Conservation (phyloP, 1,139 yeast genomes). For the Petasospora fabianii region DNA sequence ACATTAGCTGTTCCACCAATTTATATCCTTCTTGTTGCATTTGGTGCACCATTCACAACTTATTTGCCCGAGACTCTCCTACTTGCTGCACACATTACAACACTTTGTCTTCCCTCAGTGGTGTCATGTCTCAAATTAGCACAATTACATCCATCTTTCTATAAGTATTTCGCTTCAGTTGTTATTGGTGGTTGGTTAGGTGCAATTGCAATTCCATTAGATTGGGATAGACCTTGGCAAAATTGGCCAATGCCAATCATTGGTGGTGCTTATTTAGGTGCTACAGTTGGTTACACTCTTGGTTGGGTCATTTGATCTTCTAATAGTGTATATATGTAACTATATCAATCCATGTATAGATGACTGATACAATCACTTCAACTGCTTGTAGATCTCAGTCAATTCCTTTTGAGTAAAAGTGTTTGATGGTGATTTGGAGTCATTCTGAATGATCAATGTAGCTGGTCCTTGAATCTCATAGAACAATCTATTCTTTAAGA, state of each 20-base stretch:
- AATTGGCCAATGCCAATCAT: constrained; percentile 92
- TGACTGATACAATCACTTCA: neutral
- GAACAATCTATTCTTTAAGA: constrained; percentile 21
- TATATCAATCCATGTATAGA: neutral
- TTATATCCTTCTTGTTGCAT: constrained; percentile 51
- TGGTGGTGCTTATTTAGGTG: constrained; percentile 76
- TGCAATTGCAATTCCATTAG: constrained; percentile 89
- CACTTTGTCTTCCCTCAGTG: constrained; percentile 49
- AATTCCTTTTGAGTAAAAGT: constrained; percentile 14
- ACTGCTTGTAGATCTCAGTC: constrained; percentile 11
- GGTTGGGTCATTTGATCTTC: constrained; percentile 17
- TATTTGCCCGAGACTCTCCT: constrained; percentile 56
- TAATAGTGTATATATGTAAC: constrained; percentile 1
- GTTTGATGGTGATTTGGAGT: constrained; percentile 4
- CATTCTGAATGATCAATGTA: constrained; percentile 26
- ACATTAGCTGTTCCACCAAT: constrained; percentile 45
- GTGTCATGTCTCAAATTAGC: constrained; percentile 64
- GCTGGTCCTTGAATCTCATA: constrained; percentile 30
- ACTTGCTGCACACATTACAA: constrained; percentile 61
- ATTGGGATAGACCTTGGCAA: constrained; percentile 99
- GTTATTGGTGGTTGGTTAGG: constrained; percentile 88
- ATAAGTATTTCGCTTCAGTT: constrained; percentile 44
- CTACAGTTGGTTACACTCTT: constrained; percentile 49
- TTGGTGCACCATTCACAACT: constrained; percentile 81
- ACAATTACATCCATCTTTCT: constrained; percentile 43